Conservation (phyloP, 2,329 filamentous ascomycete species). For the Zymoseptoria passerinii region DNA sequence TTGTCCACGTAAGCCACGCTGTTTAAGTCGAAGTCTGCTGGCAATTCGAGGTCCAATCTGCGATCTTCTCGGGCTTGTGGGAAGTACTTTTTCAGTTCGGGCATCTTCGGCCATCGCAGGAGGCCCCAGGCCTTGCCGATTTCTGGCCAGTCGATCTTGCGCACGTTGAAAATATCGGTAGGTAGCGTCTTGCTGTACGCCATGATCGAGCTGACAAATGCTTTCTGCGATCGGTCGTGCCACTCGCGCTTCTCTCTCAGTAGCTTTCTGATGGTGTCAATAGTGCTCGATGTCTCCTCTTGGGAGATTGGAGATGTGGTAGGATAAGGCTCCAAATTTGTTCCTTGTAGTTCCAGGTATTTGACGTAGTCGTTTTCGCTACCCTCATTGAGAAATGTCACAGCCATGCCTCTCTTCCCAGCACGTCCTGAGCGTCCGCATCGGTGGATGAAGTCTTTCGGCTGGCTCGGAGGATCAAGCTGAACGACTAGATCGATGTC, state of each 20-base stretch:
- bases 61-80: conserved; percentile 32
- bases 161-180: conserved; percentile 77
- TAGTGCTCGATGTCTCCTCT: conserved; percentile 51
- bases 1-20: conserved; percentile 39
- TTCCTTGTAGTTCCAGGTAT: conserved; percentile 53
- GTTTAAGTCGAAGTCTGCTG: conserved; percentile 29
- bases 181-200: conserved; percentile 88
- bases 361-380: conserved; percentile 83
- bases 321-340: conserved; percentile 25
- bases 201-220: conserved; percentile 88
- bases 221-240: conserved; percentile 81
- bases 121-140: conserved; percentile 79
- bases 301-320: conserved; percentile 44
- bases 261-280: conserved; percentile 53
- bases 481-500: conserved; percentile 87
- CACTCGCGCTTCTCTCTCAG: conserved; percentile 56
- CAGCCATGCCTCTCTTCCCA: conserved; percentile 65
- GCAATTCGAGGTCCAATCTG: conserved; percentile 32
- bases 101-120: conserved; percentile 84
- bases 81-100: conserved; percentile 53
- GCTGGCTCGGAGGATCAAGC: conserved; percentile 75
- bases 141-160: conserved; percentile 77
- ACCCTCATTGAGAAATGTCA: conserved; percentile 77
- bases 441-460: conserved; percentile 69
- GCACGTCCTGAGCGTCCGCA: conserved; percentile 57